A percentile compares a stretch with the other conserved stretches of the same genome.
Conservation (phyloP, 495 filamentous ascomycete genomes). For the Thozetella sp. region DNA sequence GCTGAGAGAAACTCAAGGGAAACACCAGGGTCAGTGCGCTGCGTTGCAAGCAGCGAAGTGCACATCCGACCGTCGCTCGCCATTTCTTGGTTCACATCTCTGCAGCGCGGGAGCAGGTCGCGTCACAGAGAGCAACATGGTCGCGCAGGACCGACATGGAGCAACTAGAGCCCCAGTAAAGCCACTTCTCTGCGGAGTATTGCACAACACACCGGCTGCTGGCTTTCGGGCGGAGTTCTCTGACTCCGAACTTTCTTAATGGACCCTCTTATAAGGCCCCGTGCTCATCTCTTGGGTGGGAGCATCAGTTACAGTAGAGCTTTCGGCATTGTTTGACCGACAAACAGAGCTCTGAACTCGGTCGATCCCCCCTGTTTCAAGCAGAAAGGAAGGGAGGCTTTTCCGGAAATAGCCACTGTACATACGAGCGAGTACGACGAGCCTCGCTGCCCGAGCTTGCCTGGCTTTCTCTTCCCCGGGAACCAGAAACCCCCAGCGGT, state of each 20-base stretch:
- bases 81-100: neutral
- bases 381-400: neutral
- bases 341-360: neutral
- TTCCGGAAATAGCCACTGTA: neutral
- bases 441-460: too few species aligned
- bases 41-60: neutral
- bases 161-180: too few species aligned
- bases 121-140: too few species aligned
- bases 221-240: too few species aligned
- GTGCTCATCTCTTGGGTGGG: neutral
- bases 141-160: too few species aligned
- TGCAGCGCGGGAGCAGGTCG: too few species aligned
- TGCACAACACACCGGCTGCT: too few species aligned
- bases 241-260: too few species aligned
- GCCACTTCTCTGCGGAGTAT: too few species aligned
- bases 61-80: neutral
- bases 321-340: slow-evolving; percentile 9
- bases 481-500: neutral
- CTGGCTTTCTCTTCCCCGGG: too few species aligned
- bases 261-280: too few species aligned
- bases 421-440: too few species aligned
- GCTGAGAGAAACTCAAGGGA: neutral
- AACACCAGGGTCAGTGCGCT: neutral
- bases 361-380: slow-evolving; percentile 7
- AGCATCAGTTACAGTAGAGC: neutral